These are phyloP conservation scores for Paramecium sonneborni DNA, from an alignment of 73 alveolate species.

Conservation along the genomic window DNA sequence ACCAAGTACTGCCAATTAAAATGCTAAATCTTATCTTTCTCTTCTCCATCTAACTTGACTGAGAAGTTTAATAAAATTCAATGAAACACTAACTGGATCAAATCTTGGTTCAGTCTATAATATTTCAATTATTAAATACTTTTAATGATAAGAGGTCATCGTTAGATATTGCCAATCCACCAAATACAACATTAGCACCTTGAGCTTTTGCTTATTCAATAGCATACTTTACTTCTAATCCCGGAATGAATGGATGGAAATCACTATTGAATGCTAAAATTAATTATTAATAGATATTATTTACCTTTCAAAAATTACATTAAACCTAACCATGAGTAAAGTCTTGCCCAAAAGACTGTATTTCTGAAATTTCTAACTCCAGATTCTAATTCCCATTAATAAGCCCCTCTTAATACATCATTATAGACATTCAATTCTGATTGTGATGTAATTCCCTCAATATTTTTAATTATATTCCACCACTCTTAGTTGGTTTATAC, in stretches of 20 bases:
- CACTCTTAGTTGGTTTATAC: slow-evolving; percentile 76
- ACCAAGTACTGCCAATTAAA: slow-evolving; percentile 68
- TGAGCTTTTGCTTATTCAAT: slow-evolving; percentile 78
- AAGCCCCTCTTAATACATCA: slow-evolving; percentile 63
- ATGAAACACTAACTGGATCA: slow-evolving; percentile 40
- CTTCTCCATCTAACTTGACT: slow-evolving; percentile 64
- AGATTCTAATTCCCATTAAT: slow-evolving; percentile 62
- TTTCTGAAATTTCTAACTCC: slow-evolving; percentile 69
- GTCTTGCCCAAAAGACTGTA: slow-evolving; percentile 71
- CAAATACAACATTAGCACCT: slow-evolving; percentile 75
- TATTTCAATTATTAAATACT: background rate
- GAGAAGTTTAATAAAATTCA: slow-evolving; percentile 21
- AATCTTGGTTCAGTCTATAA: slow-evolving; percentile 64
- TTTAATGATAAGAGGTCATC: slow-evolving; percentile 52
- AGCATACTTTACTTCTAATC: slow-evolving; percentile 83
- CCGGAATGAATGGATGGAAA: slow-evolving; percentile 82
- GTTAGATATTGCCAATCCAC: slow-evolving; percentile 77
- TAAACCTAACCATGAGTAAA: slow-evolving; percentile 63
- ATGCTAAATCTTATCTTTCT: slow-evolving; percentile 66
- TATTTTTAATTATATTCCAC: slow-evolving; percentile 79
- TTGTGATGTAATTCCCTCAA: slow-evolving; percentile 74
- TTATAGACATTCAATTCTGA: slow-evolving; percentile 74
- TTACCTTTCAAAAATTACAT: slow-evolving; percentile 55
- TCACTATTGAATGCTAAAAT: slow-evolving; percentile 64
- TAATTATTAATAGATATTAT: slow-evolving; percentile 3